Evolutionary conservation across 768 basidiomycete species (phyloP), one percentile per base, ranked within the genome.

Genomic region (Stropharia rugosoannulata): DNA sequence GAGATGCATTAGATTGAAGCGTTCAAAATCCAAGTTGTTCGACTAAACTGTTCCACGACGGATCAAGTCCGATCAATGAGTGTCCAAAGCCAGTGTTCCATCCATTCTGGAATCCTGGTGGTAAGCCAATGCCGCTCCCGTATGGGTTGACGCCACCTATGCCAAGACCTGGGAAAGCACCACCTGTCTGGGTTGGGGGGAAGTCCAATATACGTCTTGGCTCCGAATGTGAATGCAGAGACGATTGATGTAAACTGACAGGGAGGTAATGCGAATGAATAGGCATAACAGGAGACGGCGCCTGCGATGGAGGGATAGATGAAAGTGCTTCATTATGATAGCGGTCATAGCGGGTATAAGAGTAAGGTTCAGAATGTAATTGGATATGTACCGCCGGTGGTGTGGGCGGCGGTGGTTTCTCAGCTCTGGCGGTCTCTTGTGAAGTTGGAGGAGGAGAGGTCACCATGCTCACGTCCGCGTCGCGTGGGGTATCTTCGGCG

Each of bases 11-110:
- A 29, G n/a, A 29, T 3, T 29, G 27, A 29, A 29, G 29, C 9
- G 2, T 32, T 57, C 55, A 76, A 60, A 78, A 79, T 7, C 87
- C 87, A 42, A 89, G 73, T 60, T 89, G 87, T 65, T 87, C 84
- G 42, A 86, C 81, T 42, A 89, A 84, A 57, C 75, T 80, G 64
- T 83, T 80, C 86, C 86, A 89, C 0, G 83, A 79, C 15, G 84
- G 70, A 63, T 89, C 84, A 51, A 87, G 60, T 29, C 75, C 67
- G 7, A 66, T 54, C 0, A 62, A 49, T 2, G 62, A 55, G 6
- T 59, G 46, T 1, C 47, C 57, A 35, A 53, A 61, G 0, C 58
- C 64, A 29, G 57, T 55, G 11, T 55, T 51, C 51, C 61, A 65
- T 10, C 61, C 61, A 22, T 55, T 59, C 43, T 62, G 61, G 39